Conservation (phyloP, 2,329 filamentous ascomycete genomes). For the Furcasterigmium furcatum region DNA sequence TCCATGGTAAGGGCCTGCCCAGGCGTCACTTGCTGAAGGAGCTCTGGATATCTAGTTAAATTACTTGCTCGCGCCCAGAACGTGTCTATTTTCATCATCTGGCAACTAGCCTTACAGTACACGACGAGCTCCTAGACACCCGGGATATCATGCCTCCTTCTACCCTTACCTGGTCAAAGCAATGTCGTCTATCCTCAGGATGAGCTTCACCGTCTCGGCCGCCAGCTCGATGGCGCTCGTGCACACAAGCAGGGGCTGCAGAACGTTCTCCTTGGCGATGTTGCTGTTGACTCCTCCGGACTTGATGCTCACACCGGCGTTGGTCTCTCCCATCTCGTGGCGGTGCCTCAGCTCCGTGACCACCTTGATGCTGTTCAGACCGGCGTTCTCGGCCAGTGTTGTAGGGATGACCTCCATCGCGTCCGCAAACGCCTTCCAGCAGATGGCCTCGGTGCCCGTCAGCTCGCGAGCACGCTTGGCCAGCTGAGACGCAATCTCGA, state of each 20-base stretch:
- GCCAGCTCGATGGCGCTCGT: conserved; percentile 97
- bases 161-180: conserved; percentile 53
- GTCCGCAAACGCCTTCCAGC: conserved; percentile 98
- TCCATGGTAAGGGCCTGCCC: no score
- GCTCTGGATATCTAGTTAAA: no score
- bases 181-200: conserved; percentile 66
- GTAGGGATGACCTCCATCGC: conserved; percentile 97
- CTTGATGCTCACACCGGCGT: conserved; percentile 97
- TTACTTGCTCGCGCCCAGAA: background rate
- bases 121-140: background rate
- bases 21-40: no score
- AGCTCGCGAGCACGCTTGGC: conserved; percentile 78
- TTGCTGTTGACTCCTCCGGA: conserved; percentile 95
- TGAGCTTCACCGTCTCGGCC: conserved; percentile 98
- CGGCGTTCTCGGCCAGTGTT: conserved; percentile 94
- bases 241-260: conserved; percentile 93
- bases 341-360: conserved; percentile 93
- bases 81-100: conserved; percentile 2
- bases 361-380: conserved; percentile 97
- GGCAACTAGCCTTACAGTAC: background rate
- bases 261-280: conserved; percentile 93
- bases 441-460: conserved; percentile 91
- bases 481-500: conserved; percentile 88
- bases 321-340: conserved; percentile 92
- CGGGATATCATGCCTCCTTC: conserved; percentile 2